Evolutionary conservation across 2,329 filamentous ascomycete species (phyloP).

Genomic region (Eurotiales sp.): DNA sequence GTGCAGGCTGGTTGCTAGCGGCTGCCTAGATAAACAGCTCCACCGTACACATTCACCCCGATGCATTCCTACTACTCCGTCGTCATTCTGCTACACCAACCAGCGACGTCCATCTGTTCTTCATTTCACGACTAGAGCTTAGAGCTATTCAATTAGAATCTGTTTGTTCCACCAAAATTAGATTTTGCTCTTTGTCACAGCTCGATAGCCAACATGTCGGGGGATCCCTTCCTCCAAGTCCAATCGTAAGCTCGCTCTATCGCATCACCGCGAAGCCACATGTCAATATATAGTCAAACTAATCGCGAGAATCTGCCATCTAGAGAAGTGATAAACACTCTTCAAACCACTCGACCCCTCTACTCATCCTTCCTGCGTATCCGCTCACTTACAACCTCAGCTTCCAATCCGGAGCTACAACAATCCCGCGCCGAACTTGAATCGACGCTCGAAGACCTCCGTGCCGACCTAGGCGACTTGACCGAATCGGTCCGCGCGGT

Average conservation of each 20-base stretch:
- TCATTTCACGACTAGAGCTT: no score
- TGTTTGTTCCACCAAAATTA: no score
- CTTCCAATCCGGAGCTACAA: slow-evolving; percentile 65
- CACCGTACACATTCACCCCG: no score
- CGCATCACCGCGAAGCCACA: slow-evolving; percentile 4
- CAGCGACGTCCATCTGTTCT: no score
- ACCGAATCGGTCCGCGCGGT: slow-evolving; percentile 81
- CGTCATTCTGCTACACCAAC: no score
- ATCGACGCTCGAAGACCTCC: slow-evolving; percentile 69
- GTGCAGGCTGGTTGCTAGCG: no score
- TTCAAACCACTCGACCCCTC: slow-evolving; percentile 75
- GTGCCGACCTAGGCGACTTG: slow-evolving; percentile 84
- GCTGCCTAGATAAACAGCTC: no score
- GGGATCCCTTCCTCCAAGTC: slow-evolving; percentile 48
- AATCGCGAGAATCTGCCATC: background rate
- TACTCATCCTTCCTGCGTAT: slow-evolving; percentile 96
- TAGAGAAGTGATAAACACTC: slow-evolving; percentile 83
- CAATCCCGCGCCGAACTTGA: slow-evolving; percentile 71
- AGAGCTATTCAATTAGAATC: background rate
- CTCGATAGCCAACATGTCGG: slow-evolving; percentile 8
- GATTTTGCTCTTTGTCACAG: background rate
- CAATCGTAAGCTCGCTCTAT: slow-evolving; percentile 36
- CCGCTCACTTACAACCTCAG: slow-evolving; percentile 71
- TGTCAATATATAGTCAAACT: background rate
- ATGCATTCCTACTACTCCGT: no score